Evolutionary conservation across 1,284 basidiomycete genomes (phyloP).

Genomic region (Marasmius sp.): DNA sequence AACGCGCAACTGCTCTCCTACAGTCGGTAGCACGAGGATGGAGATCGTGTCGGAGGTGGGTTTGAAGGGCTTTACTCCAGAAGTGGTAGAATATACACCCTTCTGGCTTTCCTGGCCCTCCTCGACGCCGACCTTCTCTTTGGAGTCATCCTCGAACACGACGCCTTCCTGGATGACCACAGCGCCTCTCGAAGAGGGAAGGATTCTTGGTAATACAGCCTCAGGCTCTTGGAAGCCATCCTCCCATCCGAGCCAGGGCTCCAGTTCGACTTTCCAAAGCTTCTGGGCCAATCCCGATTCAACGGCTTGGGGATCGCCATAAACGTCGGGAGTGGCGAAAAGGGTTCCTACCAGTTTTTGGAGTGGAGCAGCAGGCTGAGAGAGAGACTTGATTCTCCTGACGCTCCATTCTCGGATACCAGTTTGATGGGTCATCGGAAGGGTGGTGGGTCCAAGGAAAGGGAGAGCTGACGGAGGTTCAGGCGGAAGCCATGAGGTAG

Average conservation of each 20-base stretch:
- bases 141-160: background rate
- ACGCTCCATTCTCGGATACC: constrained; percentile 54
- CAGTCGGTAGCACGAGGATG: constrained; percentile 5
- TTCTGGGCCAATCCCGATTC: background rate
- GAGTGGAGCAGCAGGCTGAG: constrained; percentile 17
- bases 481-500: background rate
- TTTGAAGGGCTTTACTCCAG: constrained; percentile 8
- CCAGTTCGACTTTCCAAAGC: background rate
- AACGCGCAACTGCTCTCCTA: constrained; percentile 2
- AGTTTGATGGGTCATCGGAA: constrained; percentile 48
- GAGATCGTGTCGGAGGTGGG: constrained; percentile 6
- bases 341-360: background rate
- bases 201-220: background rate
- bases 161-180: background rate
- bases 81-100: background rate
- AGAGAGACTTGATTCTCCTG: constrained; percentile 42
- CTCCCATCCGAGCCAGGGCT: constrained; percentile 6
- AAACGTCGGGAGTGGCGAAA: background rate
- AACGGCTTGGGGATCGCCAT: background rate
- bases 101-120: background rate
- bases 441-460: constrained; percentile 42
- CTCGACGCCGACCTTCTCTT: constrained; percentile 3
- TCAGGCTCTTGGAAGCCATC: background rate
- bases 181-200: constrained; percentile 2
- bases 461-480: background rate